Evolutionary conservation across 352 stramenopile species (phyloP), one percentile per base, ranked within the genome.

Genomic region (Phytophthora sp.): DNA sequence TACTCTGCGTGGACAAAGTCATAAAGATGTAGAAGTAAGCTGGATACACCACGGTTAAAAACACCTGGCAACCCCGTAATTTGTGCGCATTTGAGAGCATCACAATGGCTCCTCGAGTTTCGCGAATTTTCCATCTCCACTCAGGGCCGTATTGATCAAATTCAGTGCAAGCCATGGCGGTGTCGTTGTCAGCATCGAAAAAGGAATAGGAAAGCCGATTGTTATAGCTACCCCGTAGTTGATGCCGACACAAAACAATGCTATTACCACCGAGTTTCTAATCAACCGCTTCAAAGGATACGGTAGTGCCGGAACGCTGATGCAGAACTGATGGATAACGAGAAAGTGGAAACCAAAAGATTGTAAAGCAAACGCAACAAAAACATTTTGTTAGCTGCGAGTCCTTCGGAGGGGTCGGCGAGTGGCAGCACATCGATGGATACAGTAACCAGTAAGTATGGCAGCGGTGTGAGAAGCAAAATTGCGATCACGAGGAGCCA

Each of bases 11-110:
- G 3, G 45, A 51, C 4, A 77, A 46, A 6, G 9, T 59, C 27
- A 39, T 49, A 34, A 78, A 78, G 6, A 42, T 35, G 49, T 52
- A 62, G 27, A 43, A 68, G 43, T 63, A 75, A 3, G 43, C 10
- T 12, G 69, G 52, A 45, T 77, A 77, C 43, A 68, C 49, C 17
- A 32, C 64, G 26, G 23, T 31, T n/a, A 61, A 34, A 10, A 30
- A 11, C 15, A 54, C 31, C 17, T 69, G 32, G 37, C 26, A 17
- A 13, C 41, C 5, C 17, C 28, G 43, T 38, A 62, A 24, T 9
- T 58, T 55, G 43, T 50, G 35, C 27, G 43, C 54, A 23, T 44
- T 50, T 2, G 32, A 53, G 3, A 54, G 34, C n/a, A 18, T 18
- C 13, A 38, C 18, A 4, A 10, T 27, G 13, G 35, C 31, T 48